Conservation (phyloP, 345 rosid genomes). For the Gossypium longicalyx region DNA sequence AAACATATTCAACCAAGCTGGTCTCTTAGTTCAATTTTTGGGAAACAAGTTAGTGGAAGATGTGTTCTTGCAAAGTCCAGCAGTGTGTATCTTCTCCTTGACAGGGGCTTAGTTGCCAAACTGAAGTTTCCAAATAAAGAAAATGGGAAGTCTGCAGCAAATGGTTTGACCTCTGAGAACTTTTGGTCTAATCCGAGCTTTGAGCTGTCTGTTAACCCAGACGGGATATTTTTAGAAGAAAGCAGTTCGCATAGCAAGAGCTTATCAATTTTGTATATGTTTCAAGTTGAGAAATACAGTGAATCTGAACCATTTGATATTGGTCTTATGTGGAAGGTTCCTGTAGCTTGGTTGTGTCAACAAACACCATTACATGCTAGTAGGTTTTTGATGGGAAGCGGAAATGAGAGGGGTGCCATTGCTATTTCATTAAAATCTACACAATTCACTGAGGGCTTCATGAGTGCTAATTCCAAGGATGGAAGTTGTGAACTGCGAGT, state of each 20-base stretch:
- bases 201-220: constrained; percentile 61
- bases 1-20: constrained; percentile 63
- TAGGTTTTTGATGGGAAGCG: constrained; percentile 96
- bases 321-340: constrained; percentile 67
- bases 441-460: constrained; percentile 28
- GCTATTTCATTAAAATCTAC: constrained; percentile 75
- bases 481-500: constrained; percentile 49
- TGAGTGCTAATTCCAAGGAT: constrained; percentile 15
- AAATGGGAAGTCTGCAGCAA: constrained; percentile 22
- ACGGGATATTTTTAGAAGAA: constrained; percentile 51
- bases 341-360: constrained; percentile 64
- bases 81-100: constrained; percentile 70
- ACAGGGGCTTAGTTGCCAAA: constrained; percentile 40
- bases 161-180: constrained; percentile 23
- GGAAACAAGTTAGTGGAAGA: constrained; percentile 58
- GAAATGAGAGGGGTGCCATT: constrained; percentile 94
- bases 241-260: constrained; percentile 23
- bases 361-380: constrained; percentile 68
- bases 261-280: constrained; percentile 46
- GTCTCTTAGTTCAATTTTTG: constrained; percentile 78
- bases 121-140: constrained; percentile 31
- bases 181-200: constrained; percentile 35
- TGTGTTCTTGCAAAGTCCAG: constrained; percentile 78
- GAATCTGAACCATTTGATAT: constrained; percentile 62
- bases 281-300: constrained; percentile 51